Percentiles rank a stretch among this genome's conserved stretches.
phyloP scores from a whole-genome alignment of 805 yeast genomes.

The Candida berthetii region DNA sequence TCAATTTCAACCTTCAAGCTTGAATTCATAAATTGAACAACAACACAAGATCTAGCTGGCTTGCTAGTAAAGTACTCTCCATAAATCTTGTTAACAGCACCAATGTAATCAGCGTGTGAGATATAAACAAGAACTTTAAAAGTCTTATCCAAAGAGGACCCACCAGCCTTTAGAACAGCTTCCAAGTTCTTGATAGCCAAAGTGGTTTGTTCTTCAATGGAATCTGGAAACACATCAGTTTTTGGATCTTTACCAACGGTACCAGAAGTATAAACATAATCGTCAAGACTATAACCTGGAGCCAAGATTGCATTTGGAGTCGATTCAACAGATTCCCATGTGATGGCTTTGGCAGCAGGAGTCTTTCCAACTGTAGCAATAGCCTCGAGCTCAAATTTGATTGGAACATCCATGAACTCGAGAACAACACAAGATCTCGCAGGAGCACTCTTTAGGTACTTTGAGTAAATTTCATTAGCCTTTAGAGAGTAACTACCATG shows the following conservation, averaged over 20 bases:
- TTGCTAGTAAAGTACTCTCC: conserved; percentile 30
- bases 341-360: neutral
- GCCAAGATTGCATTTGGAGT: conserved; percentile 15
- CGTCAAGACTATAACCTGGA: conserved; percentile 25
- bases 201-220: conserved; percentile 34
- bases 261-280: conserved; percentile 36
- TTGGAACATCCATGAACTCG: conserved; percentile 21
- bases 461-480: conserved; percentile 35
- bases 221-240: conserved; percentile 25
- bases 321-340: neutral
- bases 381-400: conserved; percentile 42
- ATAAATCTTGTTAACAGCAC: conserved; percentile 35
- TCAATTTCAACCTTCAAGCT: neutral
- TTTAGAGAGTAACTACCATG: conserved; percentile 30
- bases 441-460: conserved; percentile 34
- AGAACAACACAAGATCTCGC: conserved; percentile 39
- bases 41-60: conserved; percentile 44
- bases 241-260: conserved; percentile 30
- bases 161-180: conserved; percentile 30
- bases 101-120: conserved; percentile 30
- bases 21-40: conserved; percentile 21
- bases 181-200: conserved; percentile 34
- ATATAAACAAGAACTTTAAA: conserved; percentile 40
- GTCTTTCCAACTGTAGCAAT: conserved; percentile 20
- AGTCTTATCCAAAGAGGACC: conserved; percentile 33